Percentiles rank a stretch among this genome's conserved stretches.
These are phyloP conservation scores for Lactarius hengduanensis DNA, from an alignment of 768 basidiomycete genomes.

Conservation along the genomic window DNA sequence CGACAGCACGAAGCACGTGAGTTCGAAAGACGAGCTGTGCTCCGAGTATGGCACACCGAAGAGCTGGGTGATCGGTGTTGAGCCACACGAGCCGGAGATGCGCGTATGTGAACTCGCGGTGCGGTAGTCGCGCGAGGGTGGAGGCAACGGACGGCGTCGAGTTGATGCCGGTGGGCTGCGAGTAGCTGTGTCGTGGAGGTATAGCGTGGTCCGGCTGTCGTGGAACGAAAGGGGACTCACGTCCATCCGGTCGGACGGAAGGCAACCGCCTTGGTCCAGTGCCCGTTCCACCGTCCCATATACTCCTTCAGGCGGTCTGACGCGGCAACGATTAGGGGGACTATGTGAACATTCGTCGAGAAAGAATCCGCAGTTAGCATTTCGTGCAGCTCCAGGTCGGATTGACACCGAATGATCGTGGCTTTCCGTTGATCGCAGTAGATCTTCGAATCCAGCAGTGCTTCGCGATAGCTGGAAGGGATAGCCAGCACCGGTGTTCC, in stretches of 20 bases:
- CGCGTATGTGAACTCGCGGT: conserved; percentile 64
- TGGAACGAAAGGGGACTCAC: conserved; percentile 45
- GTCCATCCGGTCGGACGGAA: conserved; percentile 98
- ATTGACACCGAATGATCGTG: conserved; percentile 78
- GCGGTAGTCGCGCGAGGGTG: conserved; percentile 66
- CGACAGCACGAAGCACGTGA: conserved; percentile 93
- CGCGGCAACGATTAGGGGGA: conserved; percentile 73
- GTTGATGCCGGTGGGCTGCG: conserved; percentile 62
- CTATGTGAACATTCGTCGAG: conserved; percentile 79
- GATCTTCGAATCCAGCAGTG: conserved; percentile 75
- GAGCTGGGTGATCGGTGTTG: conserved; percentile 64
- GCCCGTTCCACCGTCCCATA: conserved; percentile 66
- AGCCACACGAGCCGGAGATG: conserved; percentile 69
- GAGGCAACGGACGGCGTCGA: conserved; percentile 60
- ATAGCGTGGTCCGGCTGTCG: no score
- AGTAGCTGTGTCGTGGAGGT: conserved; percentile 46
- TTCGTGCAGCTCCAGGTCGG: conserved; percentile 75
- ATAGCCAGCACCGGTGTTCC: not conserved
- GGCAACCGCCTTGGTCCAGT: conserved; percentile 70
- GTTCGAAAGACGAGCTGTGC: conserved; percentile 93
- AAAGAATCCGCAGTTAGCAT: conserved; percentile 76
- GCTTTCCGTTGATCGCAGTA: conserved; percentile 88
- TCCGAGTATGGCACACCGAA: conserved; percentile 93
- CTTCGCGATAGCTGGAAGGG: conserved; percentile 73
- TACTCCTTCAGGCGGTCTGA: conserved; percentile 79